Evolutionary conservation across 208 protist genomes (phyloP), one percentile per base, ranked within the genome.

Genomic region (Balamuthia mandrillaris): DNA sequence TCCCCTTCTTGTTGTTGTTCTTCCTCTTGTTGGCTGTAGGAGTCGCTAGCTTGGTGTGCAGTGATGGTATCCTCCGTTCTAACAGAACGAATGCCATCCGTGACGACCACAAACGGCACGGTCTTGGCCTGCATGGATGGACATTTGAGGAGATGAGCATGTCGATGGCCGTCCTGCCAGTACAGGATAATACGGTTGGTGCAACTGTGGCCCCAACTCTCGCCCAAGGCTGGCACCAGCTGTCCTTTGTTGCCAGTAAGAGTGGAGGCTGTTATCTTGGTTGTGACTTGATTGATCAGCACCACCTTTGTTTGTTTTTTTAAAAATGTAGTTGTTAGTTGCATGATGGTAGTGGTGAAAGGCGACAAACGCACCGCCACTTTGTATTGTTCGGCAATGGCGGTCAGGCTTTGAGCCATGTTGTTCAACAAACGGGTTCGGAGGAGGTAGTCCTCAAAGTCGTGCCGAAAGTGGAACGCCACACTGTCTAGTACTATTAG

Each of bases 251-350:
- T 39, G 47, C 47, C 14, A 7, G 2, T 37, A 1, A 24, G 54
- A 31, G 29, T 47, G 16, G 39, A 54, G 7, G 61, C 56, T 47
- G 51, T 65, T 10, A 89, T 42, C 44, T 89, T 90, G 9, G 91
- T 93, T 4, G 91, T 93, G 39, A 92, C 87, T 65, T 93, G 91
- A 54, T 93, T 93, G 27, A 91, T 88, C 27, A 93, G 5, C 27
- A 93, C 90, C 29, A 92, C 70, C 72, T 85, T 56, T 3, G n/a
- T 39, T 39, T 7, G 4, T 12, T n/a, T 54, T 33, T 1, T 3
- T 1, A 66, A 5, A 81, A 81, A 65, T 63, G 14, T 6, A 65
- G 18, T 39, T 61, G 49, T 56, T 16, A 51, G n/a, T 82, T 5
- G 14, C 66, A 33, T 3, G 21, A 51, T 27, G 14, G 6, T 72